Evolutionary conservation across 2,329 filamentous ascomycete species (phyloP).

Genomic region (Trichoderma asperellum): DNA sequence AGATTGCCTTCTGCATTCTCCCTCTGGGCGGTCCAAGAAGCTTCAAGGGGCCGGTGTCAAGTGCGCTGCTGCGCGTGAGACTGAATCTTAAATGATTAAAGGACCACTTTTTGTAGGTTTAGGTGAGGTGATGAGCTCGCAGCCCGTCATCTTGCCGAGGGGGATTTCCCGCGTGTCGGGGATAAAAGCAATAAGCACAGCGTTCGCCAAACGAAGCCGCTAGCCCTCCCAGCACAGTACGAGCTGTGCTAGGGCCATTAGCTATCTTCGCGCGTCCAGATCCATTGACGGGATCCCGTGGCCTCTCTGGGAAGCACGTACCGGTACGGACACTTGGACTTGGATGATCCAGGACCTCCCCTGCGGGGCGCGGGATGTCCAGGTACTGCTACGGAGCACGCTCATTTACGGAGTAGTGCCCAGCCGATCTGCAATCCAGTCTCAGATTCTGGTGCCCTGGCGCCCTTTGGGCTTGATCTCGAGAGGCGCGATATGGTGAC

Average conservation of each 20-base stretch:
- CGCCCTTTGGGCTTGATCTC: neutral
- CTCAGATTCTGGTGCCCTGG: constrained; percentile 39
- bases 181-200: constrained; percentile 14
- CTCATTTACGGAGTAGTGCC: constrained; percentile 33
- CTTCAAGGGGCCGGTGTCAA: neutral
- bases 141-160: constrained; percentile 2
- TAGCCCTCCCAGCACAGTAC: neutral
- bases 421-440: constrained; percentile 43
- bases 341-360: constrained; percentile 4
- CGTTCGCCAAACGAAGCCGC: neutral
- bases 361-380: constrained; percentile 29
- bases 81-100: constrained; percentile 22
- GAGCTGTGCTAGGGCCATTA: neutral
- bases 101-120: constrained; percentile 18
- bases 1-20: neutral
- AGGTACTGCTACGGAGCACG: constrained; percentile 23
- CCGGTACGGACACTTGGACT: neutral
- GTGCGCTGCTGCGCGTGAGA: constrained; percentile 18
- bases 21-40: neutral
- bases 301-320: constrained; percentile 7
- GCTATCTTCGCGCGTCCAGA: neutral
- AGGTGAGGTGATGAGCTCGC: constrained; percentile 4
- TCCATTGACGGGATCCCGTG: constrained; percentile 20
- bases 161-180: constrained; percentile 8
- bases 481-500: neutral